Base-by-base conservation (phyloP, 2,329 filamentous ascomycete species). In the Aspergillus phoenicis region DNA sequence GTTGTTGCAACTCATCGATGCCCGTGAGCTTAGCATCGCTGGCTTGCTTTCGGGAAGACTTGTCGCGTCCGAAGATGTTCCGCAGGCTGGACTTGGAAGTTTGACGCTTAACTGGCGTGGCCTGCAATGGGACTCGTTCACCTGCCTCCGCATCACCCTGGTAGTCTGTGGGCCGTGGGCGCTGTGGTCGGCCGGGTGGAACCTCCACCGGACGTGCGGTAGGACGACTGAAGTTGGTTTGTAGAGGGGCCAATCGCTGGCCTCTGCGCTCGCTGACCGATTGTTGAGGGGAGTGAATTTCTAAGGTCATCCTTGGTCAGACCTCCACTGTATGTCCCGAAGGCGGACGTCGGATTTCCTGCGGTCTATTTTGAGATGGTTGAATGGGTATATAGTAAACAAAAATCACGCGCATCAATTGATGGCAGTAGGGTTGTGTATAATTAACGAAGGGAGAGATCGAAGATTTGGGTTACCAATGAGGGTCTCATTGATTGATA, bases 261-360 rank as follows among this genome's bases (percentile, higher is more conserved):
- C 76, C 76, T 68, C 76, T 70, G 55, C 76, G 75, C 64, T 76
- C 71, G 52, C 74, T 73, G 57, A 76, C 70, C 33, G 75, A 72
- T 33, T 70, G 66, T 15, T 62, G 66, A 58, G 63, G 52, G 13
- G 59, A 45, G 39, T 64, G 62, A 55, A 64, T 65, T 22, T 66
- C 62, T 52, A 60, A 24, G 58, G 60, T 63, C 64, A 66, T 68
- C 56, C 59, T 63, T 57, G 28, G 30, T 36, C 49, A 48, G 56
- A 30, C 39, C 43, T 53, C 30, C 17, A 47, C 30, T 24, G 43
- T 39, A 48, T 26, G 53, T 22, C 24, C 39, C 10, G 26, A 41
- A 47, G 30, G 17, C 13, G 5, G 15, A 45, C 43, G 41, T 17
- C 24, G 41, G 8, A 47, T 36, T 17, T 20, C 5, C 39, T 28